Evolutionary conservation across 2,329 filamentous ascomycete genomes (phyloP).

Genomic region (Phaeosphaeriaceae sp.): DNA sequence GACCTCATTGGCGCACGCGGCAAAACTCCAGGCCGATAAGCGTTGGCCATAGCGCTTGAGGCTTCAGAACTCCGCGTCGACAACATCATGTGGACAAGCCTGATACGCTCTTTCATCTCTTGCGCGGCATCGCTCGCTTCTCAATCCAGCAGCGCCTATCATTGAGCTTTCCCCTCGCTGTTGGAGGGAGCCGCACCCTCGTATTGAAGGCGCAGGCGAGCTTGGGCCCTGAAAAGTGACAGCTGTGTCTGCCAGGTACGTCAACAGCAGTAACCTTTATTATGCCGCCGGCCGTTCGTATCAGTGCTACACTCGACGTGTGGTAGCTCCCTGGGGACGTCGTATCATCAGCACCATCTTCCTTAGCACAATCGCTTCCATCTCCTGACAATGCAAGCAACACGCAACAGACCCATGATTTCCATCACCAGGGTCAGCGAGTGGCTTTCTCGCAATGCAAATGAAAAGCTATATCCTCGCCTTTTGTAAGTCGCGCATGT

Average conservation of each 20-base stretch:
- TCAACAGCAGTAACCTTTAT: slow-evolving; percentile 5
- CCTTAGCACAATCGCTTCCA: slow-evolving; percentile 3
- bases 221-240: slow-evolving; percentile 11
- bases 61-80: slow-evolving; percentile 14
- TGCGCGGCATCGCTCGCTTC: slow-evolving; percentile 8
- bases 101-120: slow-evolving; percentile 5
- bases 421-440: slow-evolving; percentile 55
- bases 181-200: slow-evolving; percentile 4
- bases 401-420: slow-evolving; percentile 46
- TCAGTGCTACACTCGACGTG: not conserved
- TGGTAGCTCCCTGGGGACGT: not conserved
- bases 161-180: slow-evolving; percentile 9
- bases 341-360: not conserved
- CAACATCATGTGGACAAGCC: slow-evolving; percentile 17
- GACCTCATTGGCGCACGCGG: slow-evolving; percentile 10
- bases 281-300: slow-evolving; percentile 1
- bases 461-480: slow-evolving; percentile 53
- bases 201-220: slow-evolving; percentile 4
- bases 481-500: slow-evolving; percentile 49
- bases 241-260: slow-evolving; percentile 23
- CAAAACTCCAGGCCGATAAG: slow-evolving; percentile 8
- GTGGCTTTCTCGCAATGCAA: slow-evolving; percentile 54
- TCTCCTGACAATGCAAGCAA: slow-evolving; percentile 21
- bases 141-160: slow-evolving; percentile 6
- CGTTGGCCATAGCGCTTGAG: slow-evolving; percentile 26